Evolutionary conservation across 768 basidiomycete genomes (phyloP).

Genomic region (Steccherinum ochraceum): DNA sequence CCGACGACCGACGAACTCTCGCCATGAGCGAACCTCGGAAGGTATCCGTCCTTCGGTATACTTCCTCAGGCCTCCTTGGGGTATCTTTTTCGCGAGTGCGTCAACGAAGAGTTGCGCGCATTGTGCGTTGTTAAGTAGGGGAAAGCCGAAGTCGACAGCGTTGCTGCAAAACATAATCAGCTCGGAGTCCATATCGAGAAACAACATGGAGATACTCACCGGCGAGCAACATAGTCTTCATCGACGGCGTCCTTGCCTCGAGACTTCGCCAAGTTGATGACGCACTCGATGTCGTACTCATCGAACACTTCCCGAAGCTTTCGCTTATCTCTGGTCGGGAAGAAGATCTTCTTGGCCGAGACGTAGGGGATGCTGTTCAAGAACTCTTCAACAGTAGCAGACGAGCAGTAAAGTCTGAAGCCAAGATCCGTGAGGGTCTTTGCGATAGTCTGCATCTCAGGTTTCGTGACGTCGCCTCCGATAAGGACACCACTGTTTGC

Average conservation of each 20-base stretch:
- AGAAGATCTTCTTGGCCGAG: slow-evolving; percentile 81
- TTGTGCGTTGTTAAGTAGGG: slow-evolving; percentile 84
- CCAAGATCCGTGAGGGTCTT: slow-evolving; percentile 78
- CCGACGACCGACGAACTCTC: slow-evolving; percentile 74
- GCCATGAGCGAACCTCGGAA: slow-evolving; percentile 88
- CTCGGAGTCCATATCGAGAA: not conserved
- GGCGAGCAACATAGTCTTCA: slow-evolving; percentile 94
- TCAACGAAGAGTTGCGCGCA: slow-evolving; percentile 90
- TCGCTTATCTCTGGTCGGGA: slow-evolving; percentile 95
- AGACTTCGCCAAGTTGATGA: slow-evolving; percentile 84
- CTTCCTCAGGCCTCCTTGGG: slow-evolving; percentile 64
- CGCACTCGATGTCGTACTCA: slow-evolving; percentile 90
- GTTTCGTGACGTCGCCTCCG: slow-evolving; percentile 83
- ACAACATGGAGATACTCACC: slow-evolving; percentile 40
- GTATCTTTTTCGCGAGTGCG: slow-evolving; percentile 77
- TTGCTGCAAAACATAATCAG: slow-evolving; percentile 67
- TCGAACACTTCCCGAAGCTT: slow-evolving; percentile 91
- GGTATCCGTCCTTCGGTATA: slow-evolving; percentile 89
- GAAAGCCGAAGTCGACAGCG: slow-evolving; percentile 93
- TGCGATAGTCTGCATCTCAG: slow-evolving; percentile 82
- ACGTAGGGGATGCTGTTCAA: slow-evolving; percentile 77
- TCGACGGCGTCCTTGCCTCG: slow-evolving; percentile 75
- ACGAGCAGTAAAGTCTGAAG: slow-evolving; percentile 93
- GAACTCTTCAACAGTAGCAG: slow-evolving; percentile 69
- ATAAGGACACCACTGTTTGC: slow-evolving; percentile 84